phyloP scores from a whole-genome alignment of 345 rosid genomes.

The Hibiscus tridactylites region DNA sequence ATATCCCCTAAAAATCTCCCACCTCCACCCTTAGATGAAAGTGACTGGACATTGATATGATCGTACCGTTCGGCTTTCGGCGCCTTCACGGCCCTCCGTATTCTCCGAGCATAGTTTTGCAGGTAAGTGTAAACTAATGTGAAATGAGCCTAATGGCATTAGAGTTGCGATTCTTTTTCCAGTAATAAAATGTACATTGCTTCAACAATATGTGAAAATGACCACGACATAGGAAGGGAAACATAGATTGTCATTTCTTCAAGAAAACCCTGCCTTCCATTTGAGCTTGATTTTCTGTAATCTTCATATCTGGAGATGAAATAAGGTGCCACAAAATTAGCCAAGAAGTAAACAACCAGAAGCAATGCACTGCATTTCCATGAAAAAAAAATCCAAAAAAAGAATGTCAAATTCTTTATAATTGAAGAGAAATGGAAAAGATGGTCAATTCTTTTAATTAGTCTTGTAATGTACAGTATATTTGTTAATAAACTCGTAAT shows the following conservation, averaged over 20 bases:
- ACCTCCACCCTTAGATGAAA: conserved; percentile 26
- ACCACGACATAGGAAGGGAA: neutral
- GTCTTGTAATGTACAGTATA: too few relatives aligned
- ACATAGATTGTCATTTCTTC: neutral
- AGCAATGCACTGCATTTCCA: conserved; percentile 37
- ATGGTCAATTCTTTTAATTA: neutral
- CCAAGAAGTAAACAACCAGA: conserved; percentile 21
- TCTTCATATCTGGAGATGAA: conserved; percentile 20
- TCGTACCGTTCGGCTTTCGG: neutral
- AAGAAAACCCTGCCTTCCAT: neutral
- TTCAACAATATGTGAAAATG: neutral
- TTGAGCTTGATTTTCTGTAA: neutral
- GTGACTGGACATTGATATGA: conserved; percentile 56
- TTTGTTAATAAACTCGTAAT: too few relatives aligned
- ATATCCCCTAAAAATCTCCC: conserved; percentile 49
- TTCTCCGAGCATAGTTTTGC: conserved; percentile 11
- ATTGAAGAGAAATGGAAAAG: neutral
- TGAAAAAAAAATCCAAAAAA: neutral
- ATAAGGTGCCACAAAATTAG: conserved; percentile 34
- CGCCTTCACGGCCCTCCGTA: neutral
- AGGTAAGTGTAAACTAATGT: conserved; percentile 31
- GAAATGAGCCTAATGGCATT: neutral
- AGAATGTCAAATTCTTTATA: neutral
- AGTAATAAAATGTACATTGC: neutral
- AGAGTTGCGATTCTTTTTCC: neutral